Percentiles rank a stretch among this genome's conserved stretches.
Conservation (phyloP, 306 rosid genomes). For the Cercis canadensis region DNA sequence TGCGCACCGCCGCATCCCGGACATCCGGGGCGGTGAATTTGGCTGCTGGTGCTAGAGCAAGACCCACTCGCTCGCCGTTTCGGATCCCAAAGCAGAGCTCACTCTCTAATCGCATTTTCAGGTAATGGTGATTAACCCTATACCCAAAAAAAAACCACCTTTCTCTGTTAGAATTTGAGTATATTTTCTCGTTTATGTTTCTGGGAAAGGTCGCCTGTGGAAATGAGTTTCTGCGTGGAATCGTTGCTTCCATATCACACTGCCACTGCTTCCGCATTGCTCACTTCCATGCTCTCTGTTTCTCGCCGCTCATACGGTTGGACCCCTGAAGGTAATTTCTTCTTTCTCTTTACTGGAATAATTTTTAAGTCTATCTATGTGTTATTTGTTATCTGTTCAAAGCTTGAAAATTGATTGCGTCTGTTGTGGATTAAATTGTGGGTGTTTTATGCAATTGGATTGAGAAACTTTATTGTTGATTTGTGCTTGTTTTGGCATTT, state of each 20-base stretch:
- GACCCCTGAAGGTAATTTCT: conserved; percentile 77
- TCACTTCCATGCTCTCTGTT: conserved; percentile 85
- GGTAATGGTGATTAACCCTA: conserved; percentile 42
- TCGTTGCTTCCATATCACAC: conserved; percentile 89
- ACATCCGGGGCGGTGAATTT: conserved; percentile 41
- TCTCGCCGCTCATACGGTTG: conserved; percentile 75
- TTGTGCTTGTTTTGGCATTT: conserved; percentile 5
- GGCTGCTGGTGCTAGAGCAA: conserved; percentile 51
- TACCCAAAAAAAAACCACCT: neutral
- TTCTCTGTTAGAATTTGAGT: conserved; percentile 6
- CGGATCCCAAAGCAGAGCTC: conserved; percentile 60
- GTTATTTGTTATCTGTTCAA: too few relatives aligned
- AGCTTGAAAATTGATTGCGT: too few relatives aligned
- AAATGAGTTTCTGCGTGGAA: conserved; percentile 79
- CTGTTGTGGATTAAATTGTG: neutral
- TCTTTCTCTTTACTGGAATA: neutral
- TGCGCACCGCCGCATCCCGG: conserved; percentile 70
- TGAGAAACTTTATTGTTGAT: conserved; percentile 1
- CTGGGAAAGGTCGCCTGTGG: conserved; percentile 67
- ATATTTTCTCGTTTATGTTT: neutral
- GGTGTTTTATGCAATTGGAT: conserved; percentile 10
- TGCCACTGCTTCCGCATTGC: conserved; percentile 91
- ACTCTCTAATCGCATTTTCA: conserved; percentile 63
- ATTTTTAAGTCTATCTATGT: neutral
- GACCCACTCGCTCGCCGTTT: conserved; percentile 52